Evolutionary conservation across 208 protist genomes (phyloP), one percentile per base, ranked within the genome.

Genomic region (Crithidia mellificae): DNA sequence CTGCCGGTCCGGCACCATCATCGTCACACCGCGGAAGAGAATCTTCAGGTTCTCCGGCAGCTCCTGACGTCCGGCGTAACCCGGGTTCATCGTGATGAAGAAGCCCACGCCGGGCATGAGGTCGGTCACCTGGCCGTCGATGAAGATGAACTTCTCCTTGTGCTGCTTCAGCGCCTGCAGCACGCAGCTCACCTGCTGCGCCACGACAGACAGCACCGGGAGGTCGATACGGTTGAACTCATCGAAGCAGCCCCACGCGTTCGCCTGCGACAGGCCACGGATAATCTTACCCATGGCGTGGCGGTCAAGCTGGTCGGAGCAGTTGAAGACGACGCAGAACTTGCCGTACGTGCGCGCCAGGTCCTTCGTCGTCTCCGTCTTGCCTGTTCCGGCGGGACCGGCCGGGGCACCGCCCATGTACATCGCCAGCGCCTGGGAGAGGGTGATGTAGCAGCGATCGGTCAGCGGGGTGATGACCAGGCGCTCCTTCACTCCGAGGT

Each of bases 71-170:
- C 98, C 98, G 19, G 97, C 97, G 87, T 99, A 99, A 72, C 97
- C 98, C 22, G 98, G 98, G 83, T 99, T 99, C 97, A 99, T 99
- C 39, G 98, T 99, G 77, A 99, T 99, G 88, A 99, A 99, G 79
- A 98, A 98, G 56, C 91, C 96, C 38, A 95, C 93, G 58, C 90
- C 90, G 52, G 90, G 93, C 88, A 94, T 96, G 24, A 97, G 76
- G 68, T 94, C 85, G 6, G 92, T 95, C 47, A 92, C 75, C 80
- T 96, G 87, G 17, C 95, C 93, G 68, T 97, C 91, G 61, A 97
- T 96, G 73, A 98, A 98, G 58, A 95, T 86, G 61, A 98, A 96
- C 71, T 90, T 89, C 44, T 89, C 79, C 77, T 95, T 95, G 82
- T 97, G 88, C 74, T 93, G 90, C 77, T 96, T 97, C 32, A 98